These are phyloP conservation scores for Naegleria gruberi DNA, from an alignment of 208 protist genomes.

Conservation along the genomic window DNA sequence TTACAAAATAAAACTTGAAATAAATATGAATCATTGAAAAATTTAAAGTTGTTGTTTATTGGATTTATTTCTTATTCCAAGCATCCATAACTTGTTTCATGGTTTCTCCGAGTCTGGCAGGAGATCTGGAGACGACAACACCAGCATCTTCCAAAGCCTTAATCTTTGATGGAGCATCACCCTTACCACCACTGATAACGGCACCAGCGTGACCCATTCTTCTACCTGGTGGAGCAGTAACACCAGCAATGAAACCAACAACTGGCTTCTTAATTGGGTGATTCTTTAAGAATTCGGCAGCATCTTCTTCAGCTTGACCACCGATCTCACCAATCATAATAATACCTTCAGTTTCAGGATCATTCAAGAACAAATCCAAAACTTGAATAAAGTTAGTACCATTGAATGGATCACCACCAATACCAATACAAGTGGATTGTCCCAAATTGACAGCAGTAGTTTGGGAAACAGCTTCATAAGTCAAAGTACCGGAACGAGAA, in stretches of 20 bases:
- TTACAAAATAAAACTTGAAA: too few species aligned
- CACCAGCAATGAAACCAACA: slow-evolving; percentile 95
- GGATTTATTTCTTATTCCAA: not conserved
- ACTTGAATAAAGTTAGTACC: slow-evolving; percentile 98
- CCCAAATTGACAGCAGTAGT: slow-evolving; percentile 90
- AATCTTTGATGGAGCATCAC: slow-evolving; percentile 91
- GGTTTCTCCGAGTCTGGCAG: slow-evolving; percentile 79
- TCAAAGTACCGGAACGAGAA: slow-evolving; percentile 97
- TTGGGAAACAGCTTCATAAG: slow-evolving; percentile 97
- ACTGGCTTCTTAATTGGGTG: slow-evolving; percentile 87
- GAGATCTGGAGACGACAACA: slow-evolving; percentile 77
- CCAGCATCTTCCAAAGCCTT: slow-evolving; percentile 74
- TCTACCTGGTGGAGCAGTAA: slow-evolving; percentile 92
- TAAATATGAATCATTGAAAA: too few species aligned
- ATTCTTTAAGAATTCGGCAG: slow-evolving; percentile 90
- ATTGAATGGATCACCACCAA: slow-evolving; percentile 99
- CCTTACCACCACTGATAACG: slow-evolving; percentile 88
- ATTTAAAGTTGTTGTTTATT: too few species aligned
- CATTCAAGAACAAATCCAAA: slow-evolving; percentile 88
- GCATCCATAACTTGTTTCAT: slow-evolving; percentile 48
- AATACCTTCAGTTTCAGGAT: slow-evolving; percentile 94
- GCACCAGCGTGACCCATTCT: slow-evolving; percentile 95
- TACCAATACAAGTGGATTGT: slow-evolving; percentile 92
- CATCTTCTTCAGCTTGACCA: slow-evolving; percentile 94
- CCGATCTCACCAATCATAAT: slow-evolving; percentile 98